Conservation (phyloP, 306 rosid genomes). For the Notholithocarpus densiflorus region DNA sequence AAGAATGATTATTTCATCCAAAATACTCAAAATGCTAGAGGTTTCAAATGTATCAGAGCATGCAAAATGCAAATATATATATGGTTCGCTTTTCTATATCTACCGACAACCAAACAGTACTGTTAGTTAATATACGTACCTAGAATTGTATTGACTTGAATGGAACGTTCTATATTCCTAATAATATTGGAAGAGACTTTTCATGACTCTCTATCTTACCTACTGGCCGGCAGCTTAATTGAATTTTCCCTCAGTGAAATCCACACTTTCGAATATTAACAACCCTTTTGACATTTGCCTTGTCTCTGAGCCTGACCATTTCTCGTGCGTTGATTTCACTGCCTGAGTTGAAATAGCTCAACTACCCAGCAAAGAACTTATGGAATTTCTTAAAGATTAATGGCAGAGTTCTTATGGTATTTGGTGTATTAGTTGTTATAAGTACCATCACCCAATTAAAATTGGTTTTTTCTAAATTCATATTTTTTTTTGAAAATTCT, state of each 20-base stretch:
- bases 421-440: too few relatives aligned
- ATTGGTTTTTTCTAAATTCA: too few relatives aligned
- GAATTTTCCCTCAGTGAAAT: slow-evolving; percentile 21
- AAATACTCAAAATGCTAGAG: too few relatives aligned
- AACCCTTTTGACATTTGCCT: slow-evolving; percentile 33
- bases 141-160: neutral
- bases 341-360: slow-evolving; percentile 19
- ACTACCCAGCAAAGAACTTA: slow-evolving; percentile 21
- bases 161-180: neutral
- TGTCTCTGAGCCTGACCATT: slow-evolving; percentile 24
- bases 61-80: neutral
- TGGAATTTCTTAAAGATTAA: neutral
- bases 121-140: too few relatives aligned
- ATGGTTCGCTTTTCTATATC: neutral
- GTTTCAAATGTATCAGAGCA: neutral
- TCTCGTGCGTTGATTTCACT: slow-evolving; percentile 14
- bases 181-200: slow-evolving; percentile 1
- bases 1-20: too few relatives aligned
- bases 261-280: slow-evolving; percentile 18
- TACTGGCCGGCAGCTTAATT: slow-evolving; percentile 17
- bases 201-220: neutral
- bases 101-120: neutral
- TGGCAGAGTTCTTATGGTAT: too few relatives aligned
- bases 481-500: too few relatives aligned
- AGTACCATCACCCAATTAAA: too few relatives aligned